Base-by-base conservation (phyloP, 2,329 filamentous ascomycete genomes). In the Didymella arachidicola region DNA sequence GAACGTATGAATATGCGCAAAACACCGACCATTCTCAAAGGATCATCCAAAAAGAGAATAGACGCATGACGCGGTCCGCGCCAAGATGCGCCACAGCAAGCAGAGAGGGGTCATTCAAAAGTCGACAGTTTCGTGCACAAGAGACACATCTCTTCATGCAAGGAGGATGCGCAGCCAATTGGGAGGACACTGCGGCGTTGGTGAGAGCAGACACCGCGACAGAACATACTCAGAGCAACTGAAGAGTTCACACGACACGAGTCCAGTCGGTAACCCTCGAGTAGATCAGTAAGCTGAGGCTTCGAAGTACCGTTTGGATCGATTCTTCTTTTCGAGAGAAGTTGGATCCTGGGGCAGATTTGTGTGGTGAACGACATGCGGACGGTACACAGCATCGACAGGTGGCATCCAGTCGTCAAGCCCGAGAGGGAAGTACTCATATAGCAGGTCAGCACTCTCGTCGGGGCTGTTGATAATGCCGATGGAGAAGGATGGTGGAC, bases 341-440 rank as follows among this genome's bases (percentile, higher is more conserved):
- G 81, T 79, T 2, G 80, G 78, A 66, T 83, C 81, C 34, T 77
- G 72, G 1, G 79, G 80, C 32, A 83, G 63, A 57, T 81, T 82
- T 19, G 91, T 94, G 74, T 97, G 93, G 77, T 98, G 94, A 3
- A 97, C 93, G 16, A 97, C 92, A 75, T 97, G 93, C 6, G 93
- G 94, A 47, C 92, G 84, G 74, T 96, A 97, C 16, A 97, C 89
- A 5, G 92, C 92, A 76, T 96, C 92, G 3, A 96, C 91, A 1
- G 92, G 92, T 2, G 90, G 90, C 86, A 93, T 92, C 90, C 90
- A 97, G 72, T 97, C 93, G 74, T 97, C 93, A 58, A 97, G 80
- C 47, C 90, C 93, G 16, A 98, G 82, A 0, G 93, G 93, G 64
- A 98, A 97, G 73, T 98, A 97, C 78, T 98, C 93, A 73, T 97